phyloP scores from a whole-genome alignment of 169 alveolate genomes.

The Eimeria zaria region DNA sequence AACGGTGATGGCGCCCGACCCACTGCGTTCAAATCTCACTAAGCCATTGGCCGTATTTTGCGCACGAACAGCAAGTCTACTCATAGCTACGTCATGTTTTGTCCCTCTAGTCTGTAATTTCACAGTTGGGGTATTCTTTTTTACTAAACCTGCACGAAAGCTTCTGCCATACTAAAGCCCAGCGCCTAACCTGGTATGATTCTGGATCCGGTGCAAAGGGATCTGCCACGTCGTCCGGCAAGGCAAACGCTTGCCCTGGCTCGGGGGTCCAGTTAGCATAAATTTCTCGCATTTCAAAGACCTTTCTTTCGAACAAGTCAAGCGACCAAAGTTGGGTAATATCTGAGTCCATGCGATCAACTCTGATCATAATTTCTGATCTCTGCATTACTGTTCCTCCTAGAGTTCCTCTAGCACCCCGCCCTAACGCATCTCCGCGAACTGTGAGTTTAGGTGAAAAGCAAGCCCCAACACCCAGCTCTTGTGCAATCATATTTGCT shows the following conservation, averaged over 20 bases:
- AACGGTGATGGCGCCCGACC: not conserved
- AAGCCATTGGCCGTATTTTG: not conserved
- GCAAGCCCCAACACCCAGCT: slow-evolving; percentile 81
- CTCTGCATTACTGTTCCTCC: slow-evolving; percentile 83
- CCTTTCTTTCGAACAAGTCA: slow-evolving; percentile 82
- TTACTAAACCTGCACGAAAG: not conserved
- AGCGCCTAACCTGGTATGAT: slow-evolving; percentile 72
- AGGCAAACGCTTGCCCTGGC: slow-evolving; percentile 24
- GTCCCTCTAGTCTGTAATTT: not conserved
- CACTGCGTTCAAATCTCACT: not conserved
- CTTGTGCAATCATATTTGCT: slow-evolving; percentile 85
- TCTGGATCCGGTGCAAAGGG: slow-evolving; percentile 85
- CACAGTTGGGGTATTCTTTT: not conserved
- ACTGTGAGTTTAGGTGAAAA: slow-evolving; percentile 82
- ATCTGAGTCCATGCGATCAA: slow-evolving; percentile 81
- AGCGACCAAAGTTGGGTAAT: slow-evolving; percentile 81
- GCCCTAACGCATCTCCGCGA: slow-evolving; percentile 59
- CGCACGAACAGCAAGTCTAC: not conserved
- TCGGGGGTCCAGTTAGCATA: slow-evolving; percentile 57
- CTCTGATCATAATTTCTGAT: slow-evolving; percentile 81
- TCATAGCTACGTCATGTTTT: not conserved
- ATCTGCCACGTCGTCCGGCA: slow-evolving; percentile 57
- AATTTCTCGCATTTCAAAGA: slow-evolving; percentile 83
- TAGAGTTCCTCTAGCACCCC: slow-evolving; percentile 56
- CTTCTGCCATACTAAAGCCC: not conserved